phyloP scores from a whole-genome alignment of 176 grass and related monocot genomes.

The Thinopyrum elongatum region DNA sequence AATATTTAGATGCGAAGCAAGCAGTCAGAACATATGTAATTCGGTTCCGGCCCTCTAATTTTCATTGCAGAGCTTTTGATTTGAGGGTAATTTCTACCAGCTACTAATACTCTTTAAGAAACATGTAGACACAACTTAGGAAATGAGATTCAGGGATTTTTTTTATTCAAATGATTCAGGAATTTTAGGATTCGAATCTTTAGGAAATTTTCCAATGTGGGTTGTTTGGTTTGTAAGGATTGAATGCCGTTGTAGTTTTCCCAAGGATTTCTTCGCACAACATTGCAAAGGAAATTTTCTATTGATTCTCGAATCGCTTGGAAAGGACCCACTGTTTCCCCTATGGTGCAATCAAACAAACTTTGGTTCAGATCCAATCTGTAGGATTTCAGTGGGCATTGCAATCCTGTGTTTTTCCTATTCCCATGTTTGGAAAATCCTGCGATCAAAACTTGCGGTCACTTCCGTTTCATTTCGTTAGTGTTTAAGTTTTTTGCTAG shows the following conservation, averaged over 20 bases:
- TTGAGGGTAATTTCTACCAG: not conserved
- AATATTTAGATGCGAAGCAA: not conserved
- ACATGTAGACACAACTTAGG: not conserved
- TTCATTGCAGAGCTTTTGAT: conserved; percentile 16
- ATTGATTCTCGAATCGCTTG: not conserved
- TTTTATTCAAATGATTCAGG: not conserved
- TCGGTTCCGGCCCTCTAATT: not conserved
- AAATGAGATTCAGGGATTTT: not conserved
- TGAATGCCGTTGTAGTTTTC: not conserved
- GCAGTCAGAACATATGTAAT: not conserved
- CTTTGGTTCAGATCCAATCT: not conserved
- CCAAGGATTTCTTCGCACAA: not conserved
- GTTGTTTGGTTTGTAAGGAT: not conserved
- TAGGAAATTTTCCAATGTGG: not conserved
- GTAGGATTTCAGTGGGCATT: not conserved
- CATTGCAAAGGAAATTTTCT: not conserved
- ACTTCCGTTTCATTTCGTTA: not conserved
- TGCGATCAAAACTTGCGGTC: not conserved
- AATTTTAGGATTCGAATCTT: not conserved
- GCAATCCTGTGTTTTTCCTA: not conserved
- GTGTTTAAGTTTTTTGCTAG: not conserved
- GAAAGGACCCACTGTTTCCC: not conserved
- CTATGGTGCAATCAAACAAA: not conserved
- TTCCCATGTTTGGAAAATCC: not conserved
- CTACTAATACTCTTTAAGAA: not conserved